These are phyloP conservation scores for Amanita muscaria DNA, from an alignment of 768 basidiomycete species.

Conservation along the genomic window DNA sequence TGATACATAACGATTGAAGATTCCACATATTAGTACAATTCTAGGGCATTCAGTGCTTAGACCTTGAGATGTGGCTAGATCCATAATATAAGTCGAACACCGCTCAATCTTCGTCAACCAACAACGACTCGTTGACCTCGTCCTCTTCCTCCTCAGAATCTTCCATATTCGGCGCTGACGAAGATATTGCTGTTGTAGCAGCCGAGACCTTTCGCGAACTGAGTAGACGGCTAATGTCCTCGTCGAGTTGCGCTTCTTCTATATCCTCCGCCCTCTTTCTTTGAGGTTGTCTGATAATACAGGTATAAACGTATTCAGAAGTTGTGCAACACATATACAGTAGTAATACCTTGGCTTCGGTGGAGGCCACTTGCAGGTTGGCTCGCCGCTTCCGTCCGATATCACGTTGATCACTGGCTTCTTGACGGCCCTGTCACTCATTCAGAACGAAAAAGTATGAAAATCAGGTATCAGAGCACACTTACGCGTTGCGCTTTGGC, in stretches of 20 bases:
- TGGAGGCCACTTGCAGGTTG: conserved; percentile 11
- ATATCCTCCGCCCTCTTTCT: conserved; percentile 18
- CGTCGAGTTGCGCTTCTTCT: conserved; percentile 34
- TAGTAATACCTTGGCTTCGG: conserved; percentile 11
- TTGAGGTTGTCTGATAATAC: conserved; percentile 7
- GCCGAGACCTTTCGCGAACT: conserved; percentile 14
- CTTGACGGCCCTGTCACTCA: conserved; percentile 27
- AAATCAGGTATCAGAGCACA: conserved; percentile 6
- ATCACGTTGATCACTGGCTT: conserved; percentile 27
- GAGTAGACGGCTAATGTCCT: conserved; percentile 31
- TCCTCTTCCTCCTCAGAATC: conserved; percentile 44
- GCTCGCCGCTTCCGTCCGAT: conserved; percentile 24
- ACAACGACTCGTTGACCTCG: conserved; percentile 41
- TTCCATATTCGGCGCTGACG: conserved; percentile 47
- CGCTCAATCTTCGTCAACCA: conserved; percentile 16
- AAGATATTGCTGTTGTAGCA: conserved; percentile 12
- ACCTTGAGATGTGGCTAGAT: too few relatives aligned
- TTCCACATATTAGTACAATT: too few relatives aligned
- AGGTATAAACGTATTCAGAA: too few relatives aligned
- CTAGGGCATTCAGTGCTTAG: too few relatives aligned
- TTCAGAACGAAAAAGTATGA: neutral
- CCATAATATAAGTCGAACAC: too few relatives aligned
- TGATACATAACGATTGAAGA: too few relatives aligned
- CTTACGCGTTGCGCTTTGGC: conserved; percentile 55
- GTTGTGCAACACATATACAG: too few relatives aligned